Evolutionary conservation across 2,329 filamentous ascomycete species (phyloP).

Genomic region (Fusarium sp.): DNA sequence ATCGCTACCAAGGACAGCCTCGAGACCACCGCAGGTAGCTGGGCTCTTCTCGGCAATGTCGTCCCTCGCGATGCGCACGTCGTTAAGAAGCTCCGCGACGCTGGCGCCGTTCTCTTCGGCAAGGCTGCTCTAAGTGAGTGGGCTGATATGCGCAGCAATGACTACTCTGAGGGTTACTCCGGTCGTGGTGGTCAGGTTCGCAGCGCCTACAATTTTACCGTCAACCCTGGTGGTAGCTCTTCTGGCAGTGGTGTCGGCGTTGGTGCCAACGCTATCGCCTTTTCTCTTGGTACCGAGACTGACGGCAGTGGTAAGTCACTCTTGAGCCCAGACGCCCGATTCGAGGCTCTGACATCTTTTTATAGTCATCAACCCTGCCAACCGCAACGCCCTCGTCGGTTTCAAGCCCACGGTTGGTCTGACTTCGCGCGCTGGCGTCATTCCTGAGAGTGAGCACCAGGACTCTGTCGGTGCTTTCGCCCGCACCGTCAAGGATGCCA

Average conservation of each 20-base stretch:
- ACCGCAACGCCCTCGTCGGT: slow-evolving; percentile 78
- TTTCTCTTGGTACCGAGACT: slow-evolving; percentile 81
- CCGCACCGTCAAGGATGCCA: slow-evolving; percentile 78
- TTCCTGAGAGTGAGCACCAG: slow-evolving; percentile 78
- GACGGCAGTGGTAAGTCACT: slow-evolving; percentile 71
- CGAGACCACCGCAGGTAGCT: slow-evolving; percentile 81
- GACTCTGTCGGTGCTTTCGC: slow-evolving; percentile 80
- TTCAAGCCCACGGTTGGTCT: slow-evolving; percentile 84
- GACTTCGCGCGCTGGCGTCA: slow-evolving; percentile 74
- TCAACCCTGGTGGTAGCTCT: slow-evolving; percentile 78
- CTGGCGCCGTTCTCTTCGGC: slow-evolving; percentile 79
- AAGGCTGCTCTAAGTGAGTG: slow-evolving; percentile 81
- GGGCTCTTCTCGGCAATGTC: slow-evolving; percentile 75
- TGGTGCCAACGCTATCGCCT: slow-evolving; percentile 72
- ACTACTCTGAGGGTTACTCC: slow-evolving; percentile 79
- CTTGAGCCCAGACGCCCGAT: background rate
- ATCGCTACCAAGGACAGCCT: slow-evolving; percentile 84
- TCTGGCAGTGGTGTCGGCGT: slow-evolving; percentile 78
- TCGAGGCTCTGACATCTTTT: slow-evolving; percentile 16
- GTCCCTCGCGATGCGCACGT: slow-evolving; percentile 79
- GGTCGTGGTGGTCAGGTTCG: slow-evolving; percentile 74
- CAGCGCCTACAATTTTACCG: slow-evolving; percentile 77
- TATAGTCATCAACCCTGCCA: slow-evolving; percentile 77
- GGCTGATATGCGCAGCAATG: slow-evolving; percentile 79
- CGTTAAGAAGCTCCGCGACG: slow-evolving; percentile 72